phyloP scores from a whole-genome alignment of 2,329 filamentous ascomycete genomes.

The Cercospora canescens region DNA sequence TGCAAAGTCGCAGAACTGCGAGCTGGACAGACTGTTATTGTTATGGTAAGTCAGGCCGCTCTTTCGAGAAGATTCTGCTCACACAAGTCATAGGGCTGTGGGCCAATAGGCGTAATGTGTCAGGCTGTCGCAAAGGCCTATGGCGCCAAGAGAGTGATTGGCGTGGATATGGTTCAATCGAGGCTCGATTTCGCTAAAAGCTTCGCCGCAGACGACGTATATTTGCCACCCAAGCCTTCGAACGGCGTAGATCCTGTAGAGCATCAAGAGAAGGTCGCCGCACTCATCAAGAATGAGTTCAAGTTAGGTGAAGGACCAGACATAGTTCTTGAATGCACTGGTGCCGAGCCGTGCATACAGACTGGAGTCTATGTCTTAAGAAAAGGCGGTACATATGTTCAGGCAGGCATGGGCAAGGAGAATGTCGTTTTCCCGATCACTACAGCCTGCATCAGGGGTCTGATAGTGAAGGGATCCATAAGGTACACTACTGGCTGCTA shows the following conservation, averaged over 20 bases:
- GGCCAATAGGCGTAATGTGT: conserved; percentile 75
- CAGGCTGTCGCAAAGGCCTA: conserved; percentile 79
- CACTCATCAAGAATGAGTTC: conserved; percentile 42
- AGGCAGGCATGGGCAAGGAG: conserved; percentile 53
- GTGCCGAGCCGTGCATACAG: conserved; percentile 51
- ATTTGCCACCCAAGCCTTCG: conserved; percentile 39
- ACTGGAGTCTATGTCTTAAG: conserved; percentile 47
- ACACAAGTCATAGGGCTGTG: conserved; percentile 35
- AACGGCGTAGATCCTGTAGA: conserved; percentile 38
- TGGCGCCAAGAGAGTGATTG: conserved; percentile 76
- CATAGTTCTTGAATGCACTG: conserved; percentile 53
- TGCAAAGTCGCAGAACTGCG: conserved; percentile 39
- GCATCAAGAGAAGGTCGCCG: conserved; percentile 41
- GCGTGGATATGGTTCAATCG: conserved; percentile 77
- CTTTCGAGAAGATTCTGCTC: not conserved
- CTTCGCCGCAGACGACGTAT: conserved; percentile 47
- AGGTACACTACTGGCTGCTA: conserved; percentile 55
- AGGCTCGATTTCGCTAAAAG: conserved; percentile 73
- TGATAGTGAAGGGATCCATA: conserved; percentile 54
- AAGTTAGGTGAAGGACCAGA: conserved; percentile 49
- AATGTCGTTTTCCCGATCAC: conserved; percentile 56
- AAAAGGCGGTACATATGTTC: conserved; percentile 51
- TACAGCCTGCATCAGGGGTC: conserved; percentile 49
- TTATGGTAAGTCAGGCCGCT: conserved; percentile 34
- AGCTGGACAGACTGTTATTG: conserved; percentile 44